Evolutionary conservation across 78 protist genomes (phyloP), one percentile per base, ranked within the genome.

Genomic region (Pigoraptor vietnamica): DNA sequence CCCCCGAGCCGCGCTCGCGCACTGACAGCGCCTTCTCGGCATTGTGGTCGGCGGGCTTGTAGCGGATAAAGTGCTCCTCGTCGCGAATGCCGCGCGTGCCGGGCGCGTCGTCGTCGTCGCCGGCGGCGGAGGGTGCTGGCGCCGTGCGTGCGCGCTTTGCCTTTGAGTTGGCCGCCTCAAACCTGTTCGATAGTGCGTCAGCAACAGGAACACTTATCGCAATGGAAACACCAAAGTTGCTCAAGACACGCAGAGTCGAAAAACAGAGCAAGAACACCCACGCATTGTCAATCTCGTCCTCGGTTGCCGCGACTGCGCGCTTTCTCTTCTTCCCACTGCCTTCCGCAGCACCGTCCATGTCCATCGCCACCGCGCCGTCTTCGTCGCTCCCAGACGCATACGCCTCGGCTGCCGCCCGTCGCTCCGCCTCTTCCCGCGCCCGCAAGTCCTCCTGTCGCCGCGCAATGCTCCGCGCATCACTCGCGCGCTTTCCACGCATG

Each of bases 61-160:
- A 87, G 24, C 90, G 90, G 23, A 92, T 67, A n/a, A 40, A 92
- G 88, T 33, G 14, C 37, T 38, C 90, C 34, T 32, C 40, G 33
- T 55, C 91, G 14, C 40, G 83, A 34, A 21, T 35, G 6, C 48
- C 86, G 0, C 84, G 34, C 89, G 37, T 82, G 55, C 10, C 39
- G 0, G 14, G 55, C 1, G 21, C 14, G 29, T 39, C 79, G 87
- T 90, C 81, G 24, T 24, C 37, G 24, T 90, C 92, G 24, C 35
- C 67, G 48, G 84, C 19, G 33, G 2, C 40, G 14, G 1, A 38
- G 56, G 48, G 25, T 24, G 37, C 35, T 79, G 35, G 89, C 0
- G 21, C 38, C 55, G 89, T 0, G 0, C 89, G 89, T 86, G 37
- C 24, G 1, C 34, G 88, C 9, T 37, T 24, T 23, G n/a, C n/a